These are phyloP conservation scores for Plasmodium coatneyi DNA, from an alignment of 169 alveolate genomes.

Conservation along the genomic window DNA sequence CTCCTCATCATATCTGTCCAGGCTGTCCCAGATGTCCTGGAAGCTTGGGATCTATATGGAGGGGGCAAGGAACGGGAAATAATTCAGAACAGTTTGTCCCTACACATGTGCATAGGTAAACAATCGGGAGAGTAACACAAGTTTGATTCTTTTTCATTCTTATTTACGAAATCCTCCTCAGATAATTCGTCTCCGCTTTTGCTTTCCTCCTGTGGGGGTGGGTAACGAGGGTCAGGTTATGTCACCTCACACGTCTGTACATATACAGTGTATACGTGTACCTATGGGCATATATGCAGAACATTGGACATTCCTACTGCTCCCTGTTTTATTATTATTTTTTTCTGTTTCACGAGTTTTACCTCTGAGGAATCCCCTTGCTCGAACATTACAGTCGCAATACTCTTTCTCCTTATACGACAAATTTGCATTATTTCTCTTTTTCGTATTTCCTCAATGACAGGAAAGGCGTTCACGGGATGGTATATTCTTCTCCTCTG, in stretches of 20 bases:
- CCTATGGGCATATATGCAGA: background rate
- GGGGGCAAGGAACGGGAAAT: background rate
- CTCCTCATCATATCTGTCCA: constrained; percentile 53
- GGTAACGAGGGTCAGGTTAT: background rate
- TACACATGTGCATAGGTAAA: background rate
- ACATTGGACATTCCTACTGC: background rate
- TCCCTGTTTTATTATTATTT: background rate
- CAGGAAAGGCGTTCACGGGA: background rate
- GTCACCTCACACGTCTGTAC: background rate
- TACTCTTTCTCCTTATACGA: background rate
- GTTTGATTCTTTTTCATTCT: background rate
- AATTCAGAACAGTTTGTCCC: background rate
- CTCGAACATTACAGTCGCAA: constrained; percentile 4
- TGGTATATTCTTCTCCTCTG: background rate
- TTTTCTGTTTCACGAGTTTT: background rate
- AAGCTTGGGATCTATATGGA: constrained; percentile 32
- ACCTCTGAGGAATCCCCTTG: constrained; percentile 24
- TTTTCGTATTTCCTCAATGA: background rate
- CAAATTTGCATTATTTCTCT: background rate
- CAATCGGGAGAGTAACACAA: background rate
- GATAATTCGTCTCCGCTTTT: background rate
- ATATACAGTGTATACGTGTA: background rate
- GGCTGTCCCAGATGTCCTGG: constrained; percentile 38
- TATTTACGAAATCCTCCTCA: background rate
- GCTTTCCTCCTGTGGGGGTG: background rate